Percentiles rank a stretch among this genome's conserved stretches.
These are phyloP conservation scores for Starmerella etchellsii DNA, from an alignment of 805 yeast genomes.

Conservation along the genomic window DNA sequence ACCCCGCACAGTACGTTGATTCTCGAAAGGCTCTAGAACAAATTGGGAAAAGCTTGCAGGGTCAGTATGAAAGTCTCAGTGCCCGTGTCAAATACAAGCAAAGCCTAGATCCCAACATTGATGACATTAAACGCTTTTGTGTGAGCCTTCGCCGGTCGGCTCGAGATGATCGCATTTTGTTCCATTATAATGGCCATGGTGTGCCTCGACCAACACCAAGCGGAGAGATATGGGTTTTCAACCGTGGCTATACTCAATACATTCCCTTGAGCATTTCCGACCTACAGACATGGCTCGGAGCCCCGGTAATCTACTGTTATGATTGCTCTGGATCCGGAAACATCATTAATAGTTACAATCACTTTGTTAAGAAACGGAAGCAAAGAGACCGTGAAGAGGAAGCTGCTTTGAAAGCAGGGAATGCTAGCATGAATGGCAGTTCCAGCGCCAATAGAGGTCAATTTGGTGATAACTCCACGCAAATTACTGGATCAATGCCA, in stretches of 20 bases:
- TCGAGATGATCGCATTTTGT: slow-evolving; percentile 81
- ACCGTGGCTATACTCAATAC: slow-evolving; percentile 92
- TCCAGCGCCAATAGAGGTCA: too few relatives aligned
- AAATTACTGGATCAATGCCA: background rate
- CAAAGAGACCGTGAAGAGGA: slow-evolving; percentile 38
- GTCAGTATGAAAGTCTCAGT: slow-evolving; percentile 80
- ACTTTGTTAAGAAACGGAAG: slow-evolving; percentile 78
- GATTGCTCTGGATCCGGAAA: slow-evolving; percentile 94
- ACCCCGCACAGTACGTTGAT: slow-evolving; percentile 69
- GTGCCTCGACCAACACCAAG: slow-evolving; percentile 94
- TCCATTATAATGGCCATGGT: slow-evolving; percentile 97
- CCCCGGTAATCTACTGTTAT: slow-evolving; percentile 88
- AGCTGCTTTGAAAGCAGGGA: background rate
- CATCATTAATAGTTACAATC: slow-evolving; percentile 76
- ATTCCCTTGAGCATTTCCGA: slow-evolving; percentile 94
- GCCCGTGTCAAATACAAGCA: slow-evolving; percentile 82
- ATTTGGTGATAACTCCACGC: background rate
- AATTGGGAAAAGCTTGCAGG: slow-evolving; percentile 75
- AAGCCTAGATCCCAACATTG: slow-evolving; percentile 86
- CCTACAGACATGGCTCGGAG: slow-evolving; percentile 93
- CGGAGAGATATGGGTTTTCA: slow-evolving; percentile 98
- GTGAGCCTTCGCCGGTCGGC: slow-evolving; percentile 79
- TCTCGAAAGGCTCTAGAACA: slow-evolving; percentile 83
- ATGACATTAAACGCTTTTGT: slow-evolving; percentile 85
- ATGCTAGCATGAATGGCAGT: background rate